Conservation (phyloP, 495 filamentous ascomycete genomes). For the Neurospora sp. region DNA sequence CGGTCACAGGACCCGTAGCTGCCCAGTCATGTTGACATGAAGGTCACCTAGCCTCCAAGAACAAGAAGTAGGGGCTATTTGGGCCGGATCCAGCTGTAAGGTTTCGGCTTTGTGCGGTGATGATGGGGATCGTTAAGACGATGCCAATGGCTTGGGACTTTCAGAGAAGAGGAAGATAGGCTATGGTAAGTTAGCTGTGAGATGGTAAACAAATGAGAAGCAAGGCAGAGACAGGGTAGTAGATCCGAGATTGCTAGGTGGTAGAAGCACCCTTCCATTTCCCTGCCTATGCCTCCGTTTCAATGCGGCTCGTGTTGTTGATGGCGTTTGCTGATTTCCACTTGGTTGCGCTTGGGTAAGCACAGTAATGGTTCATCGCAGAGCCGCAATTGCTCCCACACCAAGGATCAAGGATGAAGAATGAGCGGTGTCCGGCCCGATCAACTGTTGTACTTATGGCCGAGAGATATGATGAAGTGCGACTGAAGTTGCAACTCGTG, state of each 20-base stretch:
- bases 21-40: background rate
- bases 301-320: background rate
- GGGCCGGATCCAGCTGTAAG: background rate
- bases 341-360: background rate
- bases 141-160: background rate
- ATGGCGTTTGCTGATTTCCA: background rate
- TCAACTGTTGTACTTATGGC: background rate
- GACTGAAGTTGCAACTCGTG: background rate
- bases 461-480: background rate
- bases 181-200: background rate
- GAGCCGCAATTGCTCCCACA: background rate
- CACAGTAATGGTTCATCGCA: background rate
- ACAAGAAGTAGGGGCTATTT: background rate
- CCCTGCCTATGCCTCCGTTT: background rate
- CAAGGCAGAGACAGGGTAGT: background rate
- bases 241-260: background rate
- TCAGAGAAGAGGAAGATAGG: background rate
- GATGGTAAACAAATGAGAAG: background rate
- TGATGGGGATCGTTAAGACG: background rate
- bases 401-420: background rate
- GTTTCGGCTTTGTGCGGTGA: background rate
- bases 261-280: no score
- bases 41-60: background rate
- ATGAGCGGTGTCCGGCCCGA: background rate
- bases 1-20: background rate